A percentile compares a stretch with the other conserved stretches of the same genome.
Conservation (phyloP, 352 stramenopile genomes). For the Phytopythium delawarense region DNA sequence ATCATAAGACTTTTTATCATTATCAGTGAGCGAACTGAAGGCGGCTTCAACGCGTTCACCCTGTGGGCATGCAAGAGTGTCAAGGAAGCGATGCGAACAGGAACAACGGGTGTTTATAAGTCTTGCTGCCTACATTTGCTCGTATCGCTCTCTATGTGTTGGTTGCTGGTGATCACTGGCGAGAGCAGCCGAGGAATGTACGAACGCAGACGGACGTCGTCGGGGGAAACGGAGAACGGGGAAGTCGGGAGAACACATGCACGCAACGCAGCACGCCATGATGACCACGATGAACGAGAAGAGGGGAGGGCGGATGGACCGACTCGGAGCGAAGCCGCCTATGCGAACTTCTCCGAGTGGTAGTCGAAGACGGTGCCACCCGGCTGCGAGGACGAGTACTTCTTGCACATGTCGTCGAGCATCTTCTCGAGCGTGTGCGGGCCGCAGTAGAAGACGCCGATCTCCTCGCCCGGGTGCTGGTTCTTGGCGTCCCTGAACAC, state of each 20-base stretch:
- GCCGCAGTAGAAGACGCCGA: slow-evolving; percentile 87
- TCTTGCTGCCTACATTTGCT: not conserved
- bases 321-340: slow-evolving; percentile 7
- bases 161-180: not conserved
- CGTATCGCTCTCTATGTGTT: not conserved
- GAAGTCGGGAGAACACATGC: not conserved
- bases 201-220: not conserved
- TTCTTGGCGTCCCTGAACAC: slow-evolving; percentile 51
- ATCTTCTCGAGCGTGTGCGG: slow-evolving; percentile 76
- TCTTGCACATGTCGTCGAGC: slow-evolving; percentile 60
- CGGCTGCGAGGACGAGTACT: slow-evolving; percentile 48
- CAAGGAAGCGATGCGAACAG: not conserved
- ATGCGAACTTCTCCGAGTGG: slow-evolving; percentile 83
- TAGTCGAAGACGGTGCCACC: slow-evolving; percentile 76
- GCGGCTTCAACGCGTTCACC: too few species aligned
- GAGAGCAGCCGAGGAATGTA: not conserved
- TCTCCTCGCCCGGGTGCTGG: slow-evolving; percentile 58
- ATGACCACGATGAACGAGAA: not conserved
- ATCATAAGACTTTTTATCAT: too few species aligned
- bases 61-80: too few species aligned
- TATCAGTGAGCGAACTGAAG: not conserved
- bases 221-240: not conserved
- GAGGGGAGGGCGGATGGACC: not conserved
- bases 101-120: slow-evolving; percentile 2
- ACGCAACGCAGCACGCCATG: slow-evolving; percentile 4